A percentile compares a stretch with the other conserved stretches of the same genome.
phyloP scores from a whole-genome alignment of 345 rosid species.

The Salix dunnii region DNA sequence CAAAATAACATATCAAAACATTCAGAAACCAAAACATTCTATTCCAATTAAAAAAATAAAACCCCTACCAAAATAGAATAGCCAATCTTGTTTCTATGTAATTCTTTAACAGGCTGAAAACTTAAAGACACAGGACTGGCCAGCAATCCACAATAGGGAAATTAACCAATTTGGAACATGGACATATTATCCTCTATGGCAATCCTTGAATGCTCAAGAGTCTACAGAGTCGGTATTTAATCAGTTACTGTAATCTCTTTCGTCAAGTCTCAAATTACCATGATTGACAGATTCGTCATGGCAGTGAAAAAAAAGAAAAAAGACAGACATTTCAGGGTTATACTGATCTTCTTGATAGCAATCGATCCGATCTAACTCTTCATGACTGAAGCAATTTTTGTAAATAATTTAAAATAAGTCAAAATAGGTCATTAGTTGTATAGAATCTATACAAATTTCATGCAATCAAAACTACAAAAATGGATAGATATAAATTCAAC shows the following conservation, averaged over 20 bases:
- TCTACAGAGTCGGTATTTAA: background rate
- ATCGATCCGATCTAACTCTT: background rate
- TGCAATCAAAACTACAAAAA: background rate
- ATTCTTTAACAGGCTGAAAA: background rate
- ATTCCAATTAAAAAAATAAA: too few species aligned
- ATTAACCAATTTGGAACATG: background rate
- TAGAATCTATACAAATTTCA: background rate
- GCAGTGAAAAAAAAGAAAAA: background rate
- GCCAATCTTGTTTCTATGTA: too few species aligned
- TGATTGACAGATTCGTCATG: background rate
- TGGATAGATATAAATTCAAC: background rate
- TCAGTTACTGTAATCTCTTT: background rate
- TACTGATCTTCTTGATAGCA: background rate
- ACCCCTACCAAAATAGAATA: too few species aligned
- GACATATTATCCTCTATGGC: background rate
- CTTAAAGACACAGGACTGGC: background rate
- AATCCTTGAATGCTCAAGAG: background rate
- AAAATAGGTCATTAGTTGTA: background rate
- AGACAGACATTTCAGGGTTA: background rate
- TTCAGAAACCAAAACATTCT: too few species aligned
- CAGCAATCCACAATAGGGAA: background rate
- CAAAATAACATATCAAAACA: accelerated
- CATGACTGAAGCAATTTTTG: background rate
- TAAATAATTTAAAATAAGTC: background rate
- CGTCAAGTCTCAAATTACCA: background rate